A percentile compares a stretch with the other conserved stretches of the same genome.
Conservation (phyloP, 2,329 filamentous ascomycete genomes). For the Trichoderma oligosporum region DNA sequence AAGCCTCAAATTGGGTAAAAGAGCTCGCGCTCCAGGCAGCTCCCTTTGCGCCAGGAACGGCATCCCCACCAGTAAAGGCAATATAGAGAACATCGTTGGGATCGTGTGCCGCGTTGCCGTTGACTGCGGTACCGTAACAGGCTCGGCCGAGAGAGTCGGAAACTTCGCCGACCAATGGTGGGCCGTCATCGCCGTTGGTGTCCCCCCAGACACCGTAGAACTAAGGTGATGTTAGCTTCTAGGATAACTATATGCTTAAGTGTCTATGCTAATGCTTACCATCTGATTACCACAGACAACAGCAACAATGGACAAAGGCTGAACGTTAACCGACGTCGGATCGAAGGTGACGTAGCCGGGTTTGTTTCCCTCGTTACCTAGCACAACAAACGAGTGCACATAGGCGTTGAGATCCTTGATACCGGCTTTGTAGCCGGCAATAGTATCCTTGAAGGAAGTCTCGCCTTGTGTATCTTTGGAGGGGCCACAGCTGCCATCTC, state of each 20-base stretch:
- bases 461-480: conserved; percentile 39
- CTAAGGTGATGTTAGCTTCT: conserved; percentile 26
- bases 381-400: conserved; percentile 51
- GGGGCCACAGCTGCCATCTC: conserved; percentile 35
- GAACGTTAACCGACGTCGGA: conserved; percentile 39
- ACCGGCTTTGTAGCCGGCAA: conserved; percentile 36
- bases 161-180: conserved; percentile 47
- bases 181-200: conserved; percentile 49
- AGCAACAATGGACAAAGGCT: conserved; percentile 51
- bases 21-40: conserved; percentile 50
- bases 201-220: conserved; percentile 58
- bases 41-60: conserved; percentile 48
- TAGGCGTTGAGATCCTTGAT: conserved; percentile 47
- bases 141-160: conserved; percentile 51
- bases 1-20: conserved; percentile 40
- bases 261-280: conserved; percentile 25
- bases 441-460: conserved; percentile 43
- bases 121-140: conserved; percentile 50
- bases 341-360: conserved; percentile 37
- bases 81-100: conserved; percentile 56
- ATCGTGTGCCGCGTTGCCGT: conserved; percentile 41
- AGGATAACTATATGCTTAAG: background rate
- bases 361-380: conserved; percentile 45
- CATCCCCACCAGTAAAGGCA: conserved; percentile 51
- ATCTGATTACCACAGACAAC: conserved; percentile 51